Evolutionary conservation across 805 yeast species (phyloP).

Genomic region (Lachancea lanzarotensis): DNA sequence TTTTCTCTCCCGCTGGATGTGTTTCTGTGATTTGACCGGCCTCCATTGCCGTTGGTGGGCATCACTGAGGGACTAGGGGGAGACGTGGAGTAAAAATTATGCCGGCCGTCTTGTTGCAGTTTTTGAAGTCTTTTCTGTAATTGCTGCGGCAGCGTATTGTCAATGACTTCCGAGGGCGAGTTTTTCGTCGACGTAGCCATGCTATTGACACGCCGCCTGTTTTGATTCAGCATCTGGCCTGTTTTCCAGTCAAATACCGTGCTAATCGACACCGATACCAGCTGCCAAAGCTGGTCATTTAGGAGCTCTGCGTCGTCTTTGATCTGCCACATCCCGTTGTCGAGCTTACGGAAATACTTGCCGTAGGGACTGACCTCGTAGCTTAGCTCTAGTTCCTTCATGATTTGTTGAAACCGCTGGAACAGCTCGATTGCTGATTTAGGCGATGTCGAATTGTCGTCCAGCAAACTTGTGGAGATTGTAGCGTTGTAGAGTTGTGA

Average conservation of each 20-base stretch:
- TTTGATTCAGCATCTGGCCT: slow-evolving; percentile 23
- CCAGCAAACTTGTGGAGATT: slow-evolving; percentile 21
- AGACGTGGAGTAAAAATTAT: slow-evolving; percentile 27
- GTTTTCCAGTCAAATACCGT: slow-evolving; percentile 25
- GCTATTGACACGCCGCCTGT: slow-evolving; percentile 11
- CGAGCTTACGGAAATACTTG: slow-evolving; percentile 24
- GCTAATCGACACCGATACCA: slow-evolving; percentile 21
- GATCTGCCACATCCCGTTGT: slow-evolving; percentile 27
- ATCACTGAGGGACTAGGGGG: slow-evolving; percentile 28
- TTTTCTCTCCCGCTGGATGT: slow-evolving; percentile 1
- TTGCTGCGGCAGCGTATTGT: slow-evolving; percentile 24
- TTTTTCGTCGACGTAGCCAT: slow-evolving; percentile 21
- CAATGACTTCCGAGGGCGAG: slow-evolving; percentile 15
- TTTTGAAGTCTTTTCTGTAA: slow-evolving; percentile 24
- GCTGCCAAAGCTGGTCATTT: slow-evolving; percentile 27
- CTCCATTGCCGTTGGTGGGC: slow-evolving; percentile 3
- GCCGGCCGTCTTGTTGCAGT: slow-evolving; percentile 24
- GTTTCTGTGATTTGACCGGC: slow-evolving; percentile 1
- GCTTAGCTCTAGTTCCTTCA: slow-evolving; percentile 30
- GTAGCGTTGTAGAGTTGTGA: slow-evolving; percentile 27
- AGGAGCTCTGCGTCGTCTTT: slow-evolving; percentile 23
- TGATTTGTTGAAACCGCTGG: slow-evolving; percentile 31
- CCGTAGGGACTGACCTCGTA: slow-evolving; percentile 28
- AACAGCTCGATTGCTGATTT: slow-evolving; percentile 31
- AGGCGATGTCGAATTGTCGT: slow-evolving; percentile 29